These are phyloP conservation scores for Metarhizium anisopliae DNA, from an alignment of 2,329 filamentous ascomycete genomes.

Conservation along the genomic window DNA sequence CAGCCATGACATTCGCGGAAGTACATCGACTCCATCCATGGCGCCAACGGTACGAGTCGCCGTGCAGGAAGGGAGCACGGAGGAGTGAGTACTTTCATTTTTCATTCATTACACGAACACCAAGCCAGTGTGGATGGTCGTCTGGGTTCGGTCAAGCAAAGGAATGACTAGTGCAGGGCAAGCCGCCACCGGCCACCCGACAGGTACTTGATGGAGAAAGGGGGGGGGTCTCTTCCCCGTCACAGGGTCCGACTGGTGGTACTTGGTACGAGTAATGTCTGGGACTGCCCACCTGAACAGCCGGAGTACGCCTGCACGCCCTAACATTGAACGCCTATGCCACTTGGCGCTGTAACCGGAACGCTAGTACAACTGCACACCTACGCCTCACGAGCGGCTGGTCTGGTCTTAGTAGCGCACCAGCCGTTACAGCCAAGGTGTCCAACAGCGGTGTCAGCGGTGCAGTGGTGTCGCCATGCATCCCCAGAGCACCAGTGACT, in stretches of 20 bases:
- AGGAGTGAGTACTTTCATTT: neutral
- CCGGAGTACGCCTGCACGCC: too few relatives aligned
- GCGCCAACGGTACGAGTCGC: neutral
- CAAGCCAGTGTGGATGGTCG: neutral
- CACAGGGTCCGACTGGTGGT: neutral
- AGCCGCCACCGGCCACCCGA: neutral
- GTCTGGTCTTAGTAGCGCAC: too few relatives aligned
- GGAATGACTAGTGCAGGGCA: neutral
- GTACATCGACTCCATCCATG: neutral
- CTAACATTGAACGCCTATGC: too few relatives aligned
- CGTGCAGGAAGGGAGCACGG: neutral
- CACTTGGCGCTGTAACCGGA: too few relatives aligned
- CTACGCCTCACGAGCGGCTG: neutral
- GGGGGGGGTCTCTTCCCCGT: neutral
- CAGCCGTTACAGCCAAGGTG: too few relatives aligned
- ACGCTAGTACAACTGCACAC: neutral
- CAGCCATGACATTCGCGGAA: neutral
- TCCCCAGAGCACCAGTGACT: neutral
- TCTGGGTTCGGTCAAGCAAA: neutral
- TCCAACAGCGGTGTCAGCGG: neutral
- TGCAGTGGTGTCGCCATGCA: neutral
- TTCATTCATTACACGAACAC: neutral
- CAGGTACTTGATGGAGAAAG: neutral
- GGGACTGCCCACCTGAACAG: neutral
- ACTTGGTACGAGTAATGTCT: constrained; percentile 1